Percentiles rank a stretch among this genome's conserved stretches.
Conservation (phyloP, 1,284 basidiomycete species). For the Afroboletus lepidellus region DNA sequence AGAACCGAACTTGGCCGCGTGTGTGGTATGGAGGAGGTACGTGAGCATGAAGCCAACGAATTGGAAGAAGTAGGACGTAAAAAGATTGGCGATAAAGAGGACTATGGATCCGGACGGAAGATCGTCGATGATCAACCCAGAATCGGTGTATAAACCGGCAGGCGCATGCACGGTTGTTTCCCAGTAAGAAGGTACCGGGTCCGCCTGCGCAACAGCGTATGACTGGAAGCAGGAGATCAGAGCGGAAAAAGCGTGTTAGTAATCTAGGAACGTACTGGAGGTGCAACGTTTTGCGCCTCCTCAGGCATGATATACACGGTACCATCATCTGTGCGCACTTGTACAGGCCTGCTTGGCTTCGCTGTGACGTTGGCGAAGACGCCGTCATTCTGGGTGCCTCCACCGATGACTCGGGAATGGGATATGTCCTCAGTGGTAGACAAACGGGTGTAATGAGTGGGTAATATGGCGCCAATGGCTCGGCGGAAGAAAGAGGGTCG, state of each 20-base stretch:
- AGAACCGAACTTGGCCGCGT: constrained; percentile 93
- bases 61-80: constrained; percentile 95
- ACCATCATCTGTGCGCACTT: constrained; percentile 54
- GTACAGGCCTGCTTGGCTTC: constrained; percentile 63
- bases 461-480: constrained; percentile 66
- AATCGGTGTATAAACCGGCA: constrained; percentile 46
- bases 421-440: constrained; percentile 41
- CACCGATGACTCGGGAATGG: constrained; percentile 49
- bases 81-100: constrained; percentile 75
- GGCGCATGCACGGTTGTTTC: constrained; percentile 91
- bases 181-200: constrained; percentile 95
- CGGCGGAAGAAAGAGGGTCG: constrained; percentile 59
- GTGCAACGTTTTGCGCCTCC: constrained; percentile 76
- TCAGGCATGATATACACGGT: constrained; percentile 73
- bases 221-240: constrained; percentile 47
- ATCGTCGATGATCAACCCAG: constrained; percentile 73
- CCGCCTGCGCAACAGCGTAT: constrained; percentile 86
- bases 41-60: constrained; percentile 95
- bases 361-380: constrained; percentile 96
- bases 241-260: background rate
- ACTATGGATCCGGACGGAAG: constrained; percentile 69
- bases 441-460: constrained; percentile 68
- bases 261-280: constrained; percentile 63
- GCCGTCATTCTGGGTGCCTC: constrained; percentile 87
- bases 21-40: constrained; percentile 90